phyloP scores from a whole-genome alignment of 192 early-diverging fungal species.

The Gigaspora rosea region DNA sequence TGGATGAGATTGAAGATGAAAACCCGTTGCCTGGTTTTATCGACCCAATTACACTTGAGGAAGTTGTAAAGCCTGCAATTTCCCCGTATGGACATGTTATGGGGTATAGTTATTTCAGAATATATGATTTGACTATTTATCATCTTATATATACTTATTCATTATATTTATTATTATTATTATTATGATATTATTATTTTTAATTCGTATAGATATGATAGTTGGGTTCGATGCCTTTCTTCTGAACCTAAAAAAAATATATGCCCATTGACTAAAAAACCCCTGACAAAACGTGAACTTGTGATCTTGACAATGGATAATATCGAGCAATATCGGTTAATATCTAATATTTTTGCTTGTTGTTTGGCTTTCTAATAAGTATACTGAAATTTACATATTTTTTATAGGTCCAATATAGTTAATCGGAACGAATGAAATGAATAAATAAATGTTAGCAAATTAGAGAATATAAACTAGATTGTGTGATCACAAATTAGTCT shows the following conservation, averaged over 20 bases:
- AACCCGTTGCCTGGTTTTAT: constrained; percentile 92
- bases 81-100: constrained; percentile 93
- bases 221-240: constrained; percentile 85
- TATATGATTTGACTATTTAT: constrained; percentile 4
- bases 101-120: constrained; percentile 53
- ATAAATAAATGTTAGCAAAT: too few species aligned
- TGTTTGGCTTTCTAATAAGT: neutral
- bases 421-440: neutral
- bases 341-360: neutral
- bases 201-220: constrained; percentile 51
- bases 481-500: too few species aligned
- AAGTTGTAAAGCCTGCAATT: constrained; percentile 88
- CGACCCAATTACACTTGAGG: constrained; percentile 93
- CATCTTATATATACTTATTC: neutral
- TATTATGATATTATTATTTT: too few species aligned
- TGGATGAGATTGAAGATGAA: constrained; percentile 48
- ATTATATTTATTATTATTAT: neutral
- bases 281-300: constrained; percentile 87
- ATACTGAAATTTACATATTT: neutral
- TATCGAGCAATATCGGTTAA: constrained; percentile 72
- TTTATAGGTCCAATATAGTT: neutral
- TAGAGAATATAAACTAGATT: too few species aligned
- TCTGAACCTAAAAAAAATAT: constrained; percentile 81
- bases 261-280: constrained; percentile 93
- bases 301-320: constrained; percentile 78